A percentile compares a stretch with the other conserved stretches of the same genome.
Conservation (phyloP, 139 green algal genomes). For the Limnomonas spitsbergensis region DNA sequence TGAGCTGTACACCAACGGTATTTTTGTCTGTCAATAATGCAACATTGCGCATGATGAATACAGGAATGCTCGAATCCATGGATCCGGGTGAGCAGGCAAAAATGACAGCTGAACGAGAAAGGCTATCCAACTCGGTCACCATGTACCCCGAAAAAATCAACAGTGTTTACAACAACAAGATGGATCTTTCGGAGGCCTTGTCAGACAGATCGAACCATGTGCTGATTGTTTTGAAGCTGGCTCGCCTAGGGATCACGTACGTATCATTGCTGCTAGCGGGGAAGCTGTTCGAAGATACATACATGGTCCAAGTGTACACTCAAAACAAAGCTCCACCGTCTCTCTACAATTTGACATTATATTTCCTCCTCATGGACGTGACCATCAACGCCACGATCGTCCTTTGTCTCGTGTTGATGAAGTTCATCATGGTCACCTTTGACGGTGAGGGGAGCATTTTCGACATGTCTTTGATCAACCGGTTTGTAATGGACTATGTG, state of each 20-base stretch:
- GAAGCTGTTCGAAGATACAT: not conserved
- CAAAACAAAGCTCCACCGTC: not conserved
- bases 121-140: not conserved
- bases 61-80: too few relatives aligned
- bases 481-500: not conserved
- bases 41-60: too few relatives aligned
- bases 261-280: not conserved
- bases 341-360: not conserved
- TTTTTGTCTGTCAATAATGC: too few relatives aligned
- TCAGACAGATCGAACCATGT: not conserved
- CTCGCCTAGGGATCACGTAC: not conserved
- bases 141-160: not conserved
- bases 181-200: not conserved
- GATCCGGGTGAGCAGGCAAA: not conserved
- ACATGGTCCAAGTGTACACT: slow-evolving; percentile 7
- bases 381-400: not conserved
- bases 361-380: not conserved
- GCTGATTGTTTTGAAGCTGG: not conserved
- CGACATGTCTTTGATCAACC: not conserved
- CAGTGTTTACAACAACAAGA: not conserved
- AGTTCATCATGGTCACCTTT: not conserved
- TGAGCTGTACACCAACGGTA: too few relatives aligned
- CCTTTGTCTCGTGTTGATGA: not conserved
- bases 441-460: not conserved
- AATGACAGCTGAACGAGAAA: not conserved